Conservation (phyloP, 441 rosid genomes). For the Brassica hybrid region DNA sequence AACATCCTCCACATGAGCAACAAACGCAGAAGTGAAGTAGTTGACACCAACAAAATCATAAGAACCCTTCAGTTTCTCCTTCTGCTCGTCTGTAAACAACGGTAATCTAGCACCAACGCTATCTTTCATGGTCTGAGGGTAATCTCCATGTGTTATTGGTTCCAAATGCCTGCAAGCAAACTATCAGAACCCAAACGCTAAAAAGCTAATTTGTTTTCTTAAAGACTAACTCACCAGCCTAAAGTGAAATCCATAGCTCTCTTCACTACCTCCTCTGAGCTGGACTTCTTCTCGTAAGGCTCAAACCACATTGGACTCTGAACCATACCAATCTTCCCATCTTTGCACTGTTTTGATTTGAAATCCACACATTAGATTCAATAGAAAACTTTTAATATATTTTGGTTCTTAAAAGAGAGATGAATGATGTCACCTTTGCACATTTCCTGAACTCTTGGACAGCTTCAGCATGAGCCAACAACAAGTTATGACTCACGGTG, state of each 20-base stretch:
- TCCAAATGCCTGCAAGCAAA: conserved; percentile 41
- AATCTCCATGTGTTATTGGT: conserved; percentile 43
- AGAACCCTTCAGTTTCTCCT: conserved; percentile 41
- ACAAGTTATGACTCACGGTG: conserved; percentile 41
- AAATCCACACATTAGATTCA: conserved; percentile 9
- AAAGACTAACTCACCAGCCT: conserved; percentile 42
- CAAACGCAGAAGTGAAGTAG: conserved; percentile 50
- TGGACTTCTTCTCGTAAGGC: conserved; percentile 37
- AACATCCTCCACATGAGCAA: conserved; percentile 24
- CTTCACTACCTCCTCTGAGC: conserved; percentile 39
- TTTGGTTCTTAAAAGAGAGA: not conserved
- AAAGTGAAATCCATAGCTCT: conserved; percentile 46
- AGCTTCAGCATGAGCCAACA: conserved; percentile 49
- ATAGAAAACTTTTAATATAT: not conserved
- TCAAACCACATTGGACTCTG: conserved; percentile 44
- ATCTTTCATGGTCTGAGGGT: conserved; percentile 43
- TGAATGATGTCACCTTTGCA: conserved; percentile 31
- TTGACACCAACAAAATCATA: conserved; percentile 53
- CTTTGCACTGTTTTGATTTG: conserved; percentile 32
- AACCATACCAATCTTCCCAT: conserved; percentile 43
- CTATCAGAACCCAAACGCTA: conserved; percentile 25
- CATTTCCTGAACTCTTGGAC: conserved; percentile 43
- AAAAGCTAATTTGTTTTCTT: conserved; percentile 7
- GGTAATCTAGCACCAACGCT: conserved; percentile 35
- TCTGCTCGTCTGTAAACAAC: conserved; percentile 37